Evolutionary conservation across 768 basidiomycete species (phyloP).

Genomic region (Boletus tylopilopsis): DNA sequence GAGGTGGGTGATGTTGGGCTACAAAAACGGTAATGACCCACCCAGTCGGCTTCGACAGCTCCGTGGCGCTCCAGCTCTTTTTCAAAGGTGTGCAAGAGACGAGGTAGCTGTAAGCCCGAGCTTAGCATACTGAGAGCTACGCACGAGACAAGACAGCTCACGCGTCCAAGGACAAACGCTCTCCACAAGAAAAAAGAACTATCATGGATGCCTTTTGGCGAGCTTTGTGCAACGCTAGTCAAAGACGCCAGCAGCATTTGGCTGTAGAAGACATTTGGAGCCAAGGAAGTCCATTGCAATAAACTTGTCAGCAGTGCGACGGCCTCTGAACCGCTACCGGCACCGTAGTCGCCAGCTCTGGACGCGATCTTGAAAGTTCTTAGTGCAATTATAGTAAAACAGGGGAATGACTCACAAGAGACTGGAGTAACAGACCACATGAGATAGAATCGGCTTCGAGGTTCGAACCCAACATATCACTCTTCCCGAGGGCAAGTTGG

Average conservation of each 20-base stretch:
- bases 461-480: conserved; percentile 51
- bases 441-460: conserved; percentile 65
- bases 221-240: conserved; percentile 55
- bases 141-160: conserved; percentile 33
- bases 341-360: conserved; percentile 58
- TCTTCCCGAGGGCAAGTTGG: conserved; percentile 55
- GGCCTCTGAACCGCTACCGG: conserved; percentile 51
- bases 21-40: conserved; percentile 28
- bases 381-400: background rate
- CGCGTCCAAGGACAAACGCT: conserved; percentile 68
- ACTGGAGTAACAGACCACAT: conserved; percentile 56
- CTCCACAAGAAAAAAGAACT: conserved; percentile 53
- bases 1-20: background rate
- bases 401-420: conserved; percentile 44
- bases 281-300: conserved; percentile 62
- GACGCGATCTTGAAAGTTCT: conserved; percentile 45
- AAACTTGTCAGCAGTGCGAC: conserved; percentile 52
- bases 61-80: conserved; percentile 47
- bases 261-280: conserved; percentile 60
- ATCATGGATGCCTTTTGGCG: conserved; percentile 29
- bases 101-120: conserved; percentile 49
- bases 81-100: conserved; percentile 53
- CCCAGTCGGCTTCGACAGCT: conserved; percentile 54
- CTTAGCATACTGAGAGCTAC: background rate
- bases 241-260: conserved; percentile 65